These are phyloP conservation scores for Simplicillium aogashimaense DNA, from an alignment of 2,329 filamentous ascomycete genomes.

Conservation along the genomic window DNA sequence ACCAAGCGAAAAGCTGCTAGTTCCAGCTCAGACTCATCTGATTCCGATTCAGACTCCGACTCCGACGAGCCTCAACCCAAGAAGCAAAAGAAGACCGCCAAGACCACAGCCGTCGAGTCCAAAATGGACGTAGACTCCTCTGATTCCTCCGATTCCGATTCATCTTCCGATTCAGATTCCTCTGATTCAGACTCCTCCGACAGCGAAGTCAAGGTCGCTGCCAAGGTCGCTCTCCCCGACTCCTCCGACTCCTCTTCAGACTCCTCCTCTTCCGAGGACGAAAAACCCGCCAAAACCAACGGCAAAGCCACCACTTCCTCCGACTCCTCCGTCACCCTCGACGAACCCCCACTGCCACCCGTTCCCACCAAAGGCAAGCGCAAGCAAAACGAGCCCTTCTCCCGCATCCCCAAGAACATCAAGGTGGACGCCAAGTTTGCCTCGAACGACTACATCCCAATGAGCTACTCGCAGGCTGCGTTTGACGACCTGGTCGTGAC, in stretches of 20 bases:
- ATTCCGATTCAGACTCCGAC: conserved; percentile 14
- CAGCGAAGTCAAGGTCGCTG: conserved; percentile 11
- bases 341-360: conserved; percentile 43
- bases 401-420: conserved; percentile 61
- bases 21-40: conserved; percentile 14
- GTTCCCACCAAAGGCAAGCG: conserved; percentile 33
- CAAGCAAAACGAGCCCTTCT: conserved; percentile 61
- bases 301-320: conserved; percentile 15
- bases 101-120: conserved; percentile 3
- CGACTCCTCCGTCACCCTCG: conserved; percentile 40
- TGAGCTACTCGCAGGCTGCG: conserved; percentile 83
- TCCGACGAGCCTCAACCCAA: conserved; percentile 32
- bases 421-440: conserved; percentile 58
- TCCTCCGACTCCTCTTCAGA: conserved; percentile 21
- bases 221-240: conserved; percentile 24
- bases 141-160: conserved; percentile 13
- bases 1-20: conserved; percentile 8
- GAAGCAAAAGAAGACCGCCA: conserved; percentile 26
- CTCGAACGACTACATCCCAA: conserved; percentile 73
- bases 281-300: conserved; percentile 12
- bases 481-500: conserved; percentile 84
- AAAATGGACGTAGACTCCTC: conserved; percentile 19
- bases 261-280: conserved; percentile 13
- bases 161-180: conserved; percentile 12
- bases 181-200: conserved; percentile 14